Base-by-base conservation (phyloP, 2,329 filamentous ascomycete species). In the Clarireedia homoeocarpa region DNA sequence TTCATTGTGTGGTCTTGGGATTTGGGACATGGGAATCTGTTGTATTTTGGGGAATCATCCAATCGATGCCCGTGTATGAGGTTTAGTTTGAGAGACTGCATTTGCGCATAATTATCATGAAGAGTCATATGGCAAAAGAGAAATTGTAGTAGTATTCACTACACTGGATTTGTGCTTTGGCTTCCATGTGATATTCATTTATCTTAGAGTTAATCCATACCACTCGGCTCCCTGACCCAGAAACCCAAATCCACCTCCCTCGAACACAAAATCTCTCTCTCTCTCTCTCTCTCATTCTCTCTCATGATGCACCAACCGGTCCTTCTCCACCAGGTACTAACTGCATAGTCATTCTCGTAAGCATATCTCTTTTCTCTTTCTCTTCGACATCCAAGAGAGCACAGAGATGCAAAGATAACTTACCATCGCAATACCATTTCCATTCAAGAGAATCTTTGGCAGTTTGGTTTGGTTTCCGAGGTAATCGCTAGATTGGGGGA, bases 361-460 rank as follows among this genome's bases (percentile, higher is more conserved):
- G 51, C 17, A 40, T 44, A 49, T 39, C 46, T 49, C 55, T 55
- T 50, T 27, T 15, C 47, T 15, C 39, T 6, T 12, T 39, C 14
- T 17, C 12, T 30, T 30, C 27, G 27, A 7, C 6, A 7, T 9
- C 6, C 36, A 15, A 27, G 0, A 5, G 26, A 39, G 20, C 38
- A 2, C 15, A 20, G 12, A 15, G 38, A 27, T 45, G 36, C 24
- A 49, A 20, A 44, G n/a, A 14, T 40, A 7, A 52, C 58, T 39
- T 62, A 96, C 94, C 94, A 99, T 99, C 88, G 92, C 97, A 62
- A 99, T 90, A 69, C 97, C 97, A 76, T 99, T 99, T 56, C 94
- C 94, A 68, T 99, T 99, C 40, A 99, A 77, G 44, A 99, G 75
- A 59, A 99, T 96, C 78, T 97, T 97, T 51, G 91, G 82, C 42